phyloP scores from a whole-genome alignment of 345 rosid genomes.

The Salix exigua region DNA sequence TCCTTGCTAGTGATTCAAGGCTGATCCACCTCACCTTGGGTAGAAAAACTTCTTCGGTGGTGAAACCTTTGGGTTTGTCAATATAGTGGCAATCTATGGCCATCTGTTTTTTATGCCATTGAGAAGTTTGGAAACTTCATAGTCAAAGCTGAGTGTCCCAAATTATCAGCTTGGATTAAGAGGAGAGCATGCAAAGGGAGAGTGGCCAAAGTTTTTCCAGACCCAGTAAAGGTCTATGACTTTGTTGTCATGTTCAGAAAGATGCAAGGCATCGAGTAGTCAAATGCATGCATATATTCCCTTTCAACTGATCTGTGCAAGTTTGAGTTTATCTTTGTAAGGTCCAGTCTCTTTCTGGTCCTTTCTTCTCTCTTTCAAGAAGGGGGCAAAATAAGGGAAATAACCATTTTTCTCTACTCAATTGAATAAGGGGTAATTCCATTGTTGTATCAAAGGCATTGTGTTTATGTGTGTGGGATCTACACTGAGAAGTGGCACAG shows the following conservation, averaged over 20 bases:
- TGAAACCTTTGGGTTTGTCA: constrained; percentile 47
- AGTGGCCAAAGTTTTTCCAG: too few species aligned
- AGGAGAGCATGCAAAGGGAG: too few species aligned
- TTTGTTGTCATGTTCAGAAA: constrained; percentile 38
- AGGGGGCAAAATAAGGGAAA: background rate
- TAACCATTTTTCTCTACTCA: background rate
- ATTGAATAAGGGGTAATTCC: background rate
- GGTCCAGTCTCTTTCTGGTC: background rate
- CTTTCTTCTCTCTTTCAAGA: background rate
- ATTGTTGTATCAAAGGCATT: background rate
- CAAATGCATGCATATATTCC: background rate
- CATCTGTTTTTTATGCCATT: too few species aligned
- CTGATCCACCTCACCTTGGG: constrained; percentile 20
- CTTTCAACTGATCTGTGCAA: background rate
- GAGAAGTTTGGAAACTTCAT: too few species aligned
- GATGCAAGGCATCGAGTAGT: constrained; percentile 36
- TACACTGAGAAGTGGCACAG: too few species aligned
- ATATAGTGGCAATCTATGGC: constrained; percentile 38
- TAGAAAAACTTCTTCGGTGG: constrained; percentile 57
- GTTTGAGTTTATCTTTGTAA: background rate
- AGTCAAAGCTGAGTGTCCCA: too few species aligned
- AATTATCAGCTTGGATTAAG: too few species aligned
- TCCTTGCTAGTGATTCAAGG: too few species aligned
- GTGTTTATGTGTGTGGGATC: background rate
- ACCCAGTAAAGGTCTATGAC: constrained; percentile 49